A percentile compares a stretch with the other conserved stretches of the same genome.
Conservation (phyloP, 352 stramenopile species). For the Globisporangium uncinulatum region DNA sequence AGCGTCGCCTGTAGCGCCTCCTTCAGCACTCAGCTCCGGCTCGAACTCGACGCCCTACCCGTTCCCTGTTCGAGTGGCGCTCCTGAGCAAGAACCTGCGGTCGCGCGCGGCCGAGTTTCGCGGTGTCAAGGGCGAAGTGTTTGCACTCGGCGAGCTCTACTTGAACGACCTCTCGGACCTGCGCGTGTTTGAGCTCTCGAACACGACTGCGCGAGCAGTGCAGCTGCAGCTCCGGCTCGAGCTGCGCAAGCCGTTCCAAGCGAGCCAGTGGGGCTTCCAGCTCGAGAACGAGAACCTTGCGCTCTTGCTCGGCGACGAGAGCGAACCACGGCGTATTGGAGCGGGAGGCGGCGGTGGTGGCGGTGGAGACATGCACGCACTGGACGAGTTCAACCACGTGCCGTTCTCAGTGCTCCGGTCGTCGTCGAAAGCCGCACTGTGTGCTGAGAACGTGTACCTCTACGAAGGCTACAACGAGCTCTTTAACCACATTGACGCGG, state of each 20-base stretch:
- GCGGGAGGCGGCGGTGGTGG: no score
- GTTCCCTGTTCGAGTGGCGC: conserved; percentile 33
- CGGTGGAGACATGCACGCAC: no score
- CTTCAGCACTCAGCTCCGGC: conserved; percentile 6
- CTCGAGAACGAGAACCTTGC: conserved; percentile 85
- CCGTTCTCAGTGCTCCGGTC: conserved; percentile 65
- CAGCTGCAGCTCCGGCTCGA: conserved; percentile 66
- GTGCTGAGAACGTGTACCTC: conserved; percentile 74
- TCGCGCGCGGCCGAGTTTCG: conserved; percentile 42
- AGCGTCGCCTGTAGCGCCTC: conserved; percentile 15
- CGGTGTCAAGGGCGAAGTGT: conserved; percentile 42
- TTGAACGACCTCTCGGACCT: conserved; percentile 84
- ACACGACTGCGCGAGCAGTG: conserved; percentile 43
- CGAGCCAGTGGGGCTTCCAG: conserved; percentile 74
- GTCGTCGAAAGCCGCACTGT: conserved; percentile 61
- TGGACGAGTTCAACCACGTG: conserved; percentile 73
- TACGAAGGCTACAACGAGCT: conserved; percentile 87
- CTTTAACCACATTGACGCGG: conserved; percentile 81
- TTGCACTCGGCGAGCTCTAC: conserved; percentile 80
- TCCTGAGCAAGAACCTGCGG: conserved; percentile 63
- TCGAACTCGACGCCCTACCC: conserved; percentile 17
- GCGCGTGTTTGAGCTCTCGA: conserved; percentile 75
- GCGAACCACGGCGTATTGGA: no score
- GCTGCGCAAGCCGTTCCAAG: conserved; percentile 78
- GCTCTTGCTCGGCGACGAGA: conserved; percentile 22